Percentiles rank a stretch among this genome's conserved stretches.
Evolutionary conservation across 441 rosid species (phyloP).

Genomic region (Erodium texanum): DNA sequence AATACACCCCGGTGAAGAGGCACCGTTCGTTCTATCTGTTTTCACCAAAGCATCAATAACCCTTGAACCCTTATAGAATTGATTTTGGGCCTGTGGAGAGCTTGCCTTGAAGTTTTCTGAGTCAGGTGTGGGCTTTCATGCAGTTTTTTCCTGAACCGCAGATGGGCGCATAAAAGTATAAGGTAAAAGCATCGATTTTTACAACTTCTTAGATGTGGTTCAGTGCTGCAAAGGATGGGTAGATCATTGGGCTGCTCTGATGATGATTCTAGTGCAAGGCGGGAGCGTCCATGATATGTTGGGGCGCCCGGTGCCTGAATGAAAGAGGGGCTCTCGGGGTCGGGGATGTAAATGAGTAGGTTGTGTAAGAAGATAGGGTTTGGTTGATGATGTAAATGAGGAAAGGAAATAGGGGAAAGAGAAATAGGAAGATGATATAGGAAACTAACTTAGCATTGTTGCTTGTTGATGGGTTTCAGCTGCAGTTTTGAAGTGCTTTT

Average conservation of each 20-base stretch:
- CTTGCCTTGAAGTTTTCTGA: conserved; percentile 21
- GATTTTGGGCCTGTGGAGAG: conserved; percentile 20
- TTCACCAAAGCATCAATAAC: conserved; percentile 86
- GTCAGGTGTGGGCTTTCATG: conserved; percentile 27
- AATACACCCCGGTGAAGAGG: conserved; percentile 99
- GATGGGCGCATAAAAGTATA: conserved; percentile 14
- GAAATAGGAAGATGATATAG: conserved; percentile 24
- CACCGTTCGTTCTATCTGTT: conserved; percentile 96
- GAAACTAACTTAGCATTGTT: conserved; percentile 27
- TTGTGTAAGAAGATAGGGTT: conserved; percentile 40
- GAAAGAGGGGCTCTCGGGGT: conserved; percentile 22
- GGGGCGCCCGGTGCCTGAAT: neutral
- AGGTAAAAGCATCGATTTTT: conserved; percentile 21
- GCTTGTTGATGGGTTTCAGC: conserved; percentile 15
- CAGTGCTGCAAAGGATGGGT: conserved; percentile 23
- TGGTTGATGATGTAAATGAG: conserved; percentile 41
- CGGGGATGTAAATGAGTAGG: conserved; percentile 62
- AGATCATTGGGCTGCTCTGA: conserved; percentile 4
- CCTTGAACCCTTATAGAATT: conserved; percentile 66
- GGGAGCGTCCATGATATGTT: neutral
- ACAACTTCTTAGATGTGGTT: conserved; percentile 12
- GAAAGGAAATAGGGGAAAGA: conserved; percentile 22
- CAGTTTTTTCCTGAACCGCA: conserved; percentile 23
- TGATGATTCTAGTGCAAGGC: conserved; percentile 5
- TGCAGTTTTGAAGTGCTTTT: conserved; percentile 56